phyloP scores from a whole-genome alignment of 257 asterid species.

The Penstemon davidsonii region DNA sequence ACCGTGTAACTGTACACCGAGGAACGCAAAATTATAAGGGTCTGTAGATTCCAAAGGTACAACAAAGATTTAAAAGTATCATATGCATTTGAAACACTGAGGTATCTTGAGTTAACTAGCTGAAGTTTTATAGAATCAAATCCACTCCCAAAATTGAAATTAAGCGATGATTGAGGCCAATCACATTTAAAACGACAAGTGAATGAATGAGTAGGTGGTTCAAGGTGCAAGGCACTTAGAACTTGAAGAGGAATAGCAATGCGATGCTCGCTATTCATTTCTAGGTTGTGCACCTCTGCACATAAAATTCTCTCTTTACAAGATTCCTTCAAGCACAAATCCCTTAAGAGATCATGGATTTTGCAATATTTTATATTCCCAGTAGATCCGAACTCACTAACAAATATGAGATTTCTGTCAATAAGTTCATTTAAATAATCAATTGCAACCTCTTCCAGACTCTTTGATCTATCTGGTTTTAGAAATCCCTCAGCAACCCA shows the following conservation, averaged over 20 bases:
- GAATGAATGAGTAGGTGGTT: constrained; percentile 5
- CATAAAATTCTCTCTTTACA: neutral
- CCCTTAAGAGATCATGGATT: constrained; percentile 28
- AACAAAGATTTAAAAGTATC: neutral
- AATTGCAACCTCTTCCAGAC: constrained; percentile 21
- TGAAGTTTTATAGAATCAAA: neutral
- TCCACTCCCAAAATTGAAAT: constrained; percentile 2
- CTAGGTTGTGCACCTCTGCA: neutral
- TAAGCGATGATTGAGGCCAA: too few species aligned
- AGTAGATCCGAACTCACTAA: neutral
- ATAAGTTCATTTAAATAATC: constrained; percentile 18
- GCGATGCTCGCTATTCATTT: constrained; percentile 1
- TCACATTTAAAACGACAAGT: neutral
- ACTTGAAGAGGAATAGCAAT: neutral
- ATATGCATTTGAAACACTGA: neutral
- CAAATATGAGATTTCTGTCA: constrained; percentile 22
- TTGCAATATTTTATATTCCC: constrained; percentile 14
- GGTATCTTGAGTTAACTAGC: constrained; percentile 15
- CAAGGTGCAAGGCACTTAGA: neutral
- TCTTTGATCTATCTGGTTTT: constrained; percentile 12
- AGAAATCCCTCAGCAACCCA: constrained; percentile 29
- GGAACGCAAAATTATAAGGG: neutral
- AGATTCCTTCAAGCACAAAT: constrained; percentile 16
- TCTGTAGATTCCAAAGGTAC: constrained; percentile 21
- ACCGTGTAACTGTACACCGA: neutral